phyloP scores from a whole-genome alignment of 345 rosid genomes.

The Pugionium cornutum region DNA sequence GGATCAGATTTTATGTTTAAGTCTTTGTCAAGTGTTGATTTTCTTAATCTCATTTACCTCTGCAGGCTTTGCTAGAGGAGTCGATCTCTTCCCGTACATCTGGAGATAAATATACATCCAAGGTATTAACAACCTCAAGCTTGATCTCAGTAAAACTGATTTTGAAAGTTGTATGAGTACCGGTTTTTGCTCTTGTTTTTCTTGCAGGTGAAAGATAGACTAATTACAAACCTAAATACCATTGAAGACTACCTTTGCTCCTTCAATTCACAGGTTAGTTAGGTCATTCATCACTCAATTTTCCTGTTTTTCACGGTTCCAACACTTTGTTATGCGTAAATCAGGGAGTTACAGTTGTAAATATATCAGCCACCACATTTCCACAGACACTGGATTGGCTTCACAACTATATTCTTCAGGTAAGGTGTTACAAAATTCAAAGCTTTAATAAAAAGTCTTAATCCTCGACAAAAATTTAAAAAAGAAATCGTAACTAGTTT shows the following conservation, averaged over 20 bases:
- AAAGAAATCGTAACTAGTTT: neutral
- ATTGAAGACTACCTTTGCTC: conserved; percentile 91
- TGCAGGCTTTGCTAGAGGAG: conserved; percentile 90
- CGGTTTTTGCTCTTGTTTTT: neutral
- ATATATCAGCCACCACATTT: conserved; percentile 84
- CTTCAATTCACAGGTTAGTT: conserved; percentile 67
- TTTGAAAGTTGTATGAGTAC: conserved; percentile 6
- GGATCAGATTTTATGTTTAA: neutral
- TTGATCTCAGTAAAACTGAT: neutral
- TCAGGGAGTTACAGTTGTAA: conserved; percentile 74
- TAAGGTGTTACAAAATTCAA: conserved; percentile 21
- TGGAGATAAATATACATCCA: conserved; percentile 59
- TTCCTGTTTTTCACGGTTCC: neutral
- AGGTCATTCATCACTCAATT: neutral
- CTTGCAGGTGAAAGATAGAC: conserved; percentile 69
- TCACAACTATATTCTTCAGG: conserved; percentile 93
- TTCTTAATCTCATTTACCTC: conserved; percentile 17
- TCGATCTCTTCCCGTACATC: conserved; percentile 74
- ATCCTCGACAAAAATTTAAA: too few relatives aligned
- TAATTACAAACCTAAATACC: conserved; percentile 69
- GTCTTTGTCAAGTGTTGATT: conserved; percentile 1
- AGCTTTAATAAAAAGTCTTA: neutral
- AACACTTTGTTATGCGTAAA: conserved; percentile 7
- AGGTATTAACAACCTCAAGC: conserved; percentile 45
- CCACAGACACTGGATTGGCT: conserved; percentile 85